Evolutionary conservation across 2,329 filamentous ascomycete species (phyloP), one percentile per base, ranked within the genome.

Genomic region (Colletotrichum gigasporum): DNA sequence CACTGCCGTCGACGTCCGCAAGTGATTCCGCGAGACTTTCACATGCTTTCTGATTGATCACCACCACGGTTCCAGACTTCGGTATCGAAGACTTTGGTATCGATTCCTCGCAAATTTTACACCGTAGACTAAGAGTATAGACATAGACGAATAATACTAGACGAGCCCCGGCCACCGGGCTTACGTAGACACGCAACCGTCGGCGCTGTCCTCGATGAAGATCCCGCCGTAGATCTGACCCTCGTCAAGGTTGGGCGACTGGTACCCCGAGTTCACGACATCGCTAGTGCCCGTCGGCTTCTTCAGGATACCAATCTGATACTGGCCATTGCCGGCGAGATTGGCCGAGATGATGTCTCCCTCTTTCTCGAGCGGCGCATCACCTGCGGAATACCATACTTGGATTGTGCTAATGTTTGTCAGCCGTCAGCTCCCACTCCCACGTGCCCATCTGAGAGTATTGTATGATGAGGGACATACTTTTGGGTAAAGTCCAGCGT

Each of bases 261-360:
- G 83, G 67, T 78, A 85, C 3, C 83, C 83, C 32, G 78, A 72
- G 70, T 83, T 83, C 48, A 82, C 81, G 11, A 85, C 80, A 62
- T 85, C 82, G 69, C 66, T 80, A 71, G 71, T 85, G 69, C 81
- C 86, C 0, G 80, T 83, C 1, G 80, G 80, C 72, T 83, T 87
- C 82, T 88, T 88, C 63, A 88, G 75, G 18, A 88, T 79, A 48
- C 86, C 86, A 30, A 88, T 79, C 73, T 89, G 86, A 73, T 83
- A 62, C 6, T 65, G 62, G 10, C 57, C 62, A 3, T 51, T 5
- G 6, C 62, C 62, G 24, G 50, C 42, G 42, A 65, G 57, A 14
- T 63, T 22, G 3, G 58, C 50, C 26, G 34, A 42, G n/a, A 63
- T 20, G 57, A 18, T 30, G 2, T 30, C 12, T 8, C 50, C 57